Percentiles rank a stretch among this genome's conserved stretches.
Conservation (phyloP, 805 yeast genomes). For the Candida insectalens region DNA sequence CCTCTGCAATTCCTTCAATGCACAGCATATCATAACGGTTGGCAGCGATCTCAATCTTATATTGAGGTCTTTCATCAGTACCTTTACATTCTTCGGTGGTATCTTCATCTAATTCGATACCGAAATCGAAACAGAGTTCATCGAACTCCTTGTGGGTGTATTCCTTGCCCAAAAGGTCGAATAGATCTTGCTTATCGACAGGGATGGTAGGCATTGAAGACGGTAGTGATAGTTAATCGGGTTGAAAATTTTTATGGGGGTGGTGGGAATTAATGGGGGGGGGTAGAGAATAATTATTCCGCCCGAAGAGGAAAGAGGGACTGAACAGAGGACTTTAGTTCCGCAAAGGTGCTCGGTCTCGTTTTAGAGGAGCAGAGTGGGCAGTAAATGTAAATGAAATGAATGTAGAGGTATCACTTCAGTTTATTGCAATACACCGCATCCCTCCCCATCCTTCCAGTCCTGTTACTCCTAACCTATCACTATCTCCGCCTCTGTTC, state of each 20-base stretch:
- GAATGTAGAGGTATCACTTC: too few species aligned
- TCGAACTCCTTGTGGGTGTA: conserved; percentile 89
- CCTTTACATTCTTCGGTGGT: conserved; percentile 68
- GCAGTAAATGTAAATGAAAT: too few species aligned
- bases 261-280: too few species aligned
- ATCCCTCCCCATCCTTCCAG: too few species aligned
- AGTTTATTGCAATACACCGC: too few species aligned
- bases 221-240: conserved; percentile 2
- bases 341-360: neutral
- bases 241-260: neutral
- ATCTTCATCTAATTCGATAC: conserved; percentile 96
- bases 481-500: too few species aligned
- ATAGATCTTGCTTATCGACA: conserved; percentile 90
- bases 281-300: neutral
- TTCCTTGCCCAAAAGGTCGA: conserved; percentile 57
- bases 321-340: neutral
- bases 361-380: too few species aligned
- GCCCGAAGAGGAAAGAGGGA: neutral
- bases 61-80: conserved; percentile 88
- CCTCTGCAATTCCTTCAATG: conserved; percentile 95
- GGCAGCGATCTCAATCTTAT: conserved; percentile 95
- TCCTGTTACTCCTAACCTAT: too few species aligned
- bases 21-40: conserved; percentile 98
- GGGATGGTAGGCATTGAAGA: conserved; percentile 89
- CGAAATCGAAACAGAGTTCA: conserved; percentile 94